Evolutionary conservation across 768 basidiomycete species (phyloP), one percentile per base, ranked within the genome.

Genomic region (Rhodosporidiobolus odoratus): DNA sequence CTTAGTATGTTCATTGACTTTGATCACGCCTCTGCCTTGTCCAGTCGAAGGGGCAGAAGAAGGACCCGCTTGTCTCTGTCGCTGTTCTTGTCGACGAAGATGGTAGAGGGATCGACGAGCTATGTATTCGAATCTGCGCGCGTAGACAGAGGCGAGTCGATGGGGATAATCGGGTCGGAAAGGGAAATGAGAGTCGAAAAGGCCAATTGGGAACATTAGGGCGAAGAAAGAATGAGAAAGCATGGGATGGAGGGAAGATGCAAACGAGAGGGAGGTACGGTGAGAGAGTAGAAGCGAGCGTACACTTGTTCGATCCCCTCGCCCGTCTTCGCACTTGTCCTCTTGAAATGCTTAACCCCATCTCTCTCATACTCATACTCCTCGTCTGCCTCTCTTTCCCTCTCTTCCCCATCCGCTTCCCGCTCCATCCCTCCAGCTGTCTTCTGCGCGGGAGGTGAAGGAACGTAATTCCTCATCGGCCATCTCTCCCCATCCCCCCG

Each of bases 281-380:
- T n/a, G n/a, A n/a, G n/a, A 30, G 32, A 25, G 25, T 37, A 27
- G 15, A 2, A 6, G 41, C 1, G 38, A 19, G 64, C 62, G 48
- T 34, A 69, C 69, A 70, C 64, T 32, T 70, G 52, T 30, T 65
- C 41, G 3, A 70, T 59, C 2, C 69, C 69, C 25, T 60, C 50
- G 13, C 69, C 69, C 17, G 63, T 70, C 45, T 63, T 61, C 3
- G 69, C 69, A 13, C 63, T 65, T 45, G 64, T 66, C 30, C 64
- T 23, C 56, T 45, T 32, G n/a, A 70, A 70, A 25, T 65, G 53
- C 45, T 40, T 48, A 15, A 70, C 34, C 27, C 56, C 62, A 23
- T 66, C 57, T 12, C 47, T 12, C 45, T 25, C 52, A 23, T 38
- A 70, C 4, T 17, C 50, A 5, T 34, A 40, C 48, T 52, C n/a